Conservation (phyloP, 768 basidiomycete species). For the Amanita rimosa region DNA sequence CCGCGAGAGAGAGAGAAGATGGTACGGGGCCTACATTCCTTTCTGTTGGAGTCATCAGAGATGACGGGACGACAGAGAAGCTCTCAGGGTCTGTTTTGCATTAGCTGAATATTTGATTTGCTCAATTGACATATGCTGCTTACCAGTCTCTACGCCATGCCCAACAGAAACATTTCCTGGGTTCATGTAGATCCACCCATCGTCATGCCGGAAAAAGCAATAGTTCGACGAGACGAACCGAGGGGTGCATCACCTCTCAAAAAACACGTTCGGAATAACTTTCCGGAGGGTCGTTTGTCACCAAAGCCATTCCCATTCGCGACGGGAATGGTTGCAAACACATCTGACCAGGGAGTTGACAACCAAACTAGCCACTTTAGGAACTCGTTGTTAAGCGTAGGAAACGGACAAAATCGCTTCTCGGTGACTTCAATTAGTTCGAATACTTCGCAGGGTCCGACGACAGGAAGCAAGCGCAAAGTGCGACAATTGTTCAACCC, state of each 20-base stretch:
- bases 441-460: constrained; percentile 9
- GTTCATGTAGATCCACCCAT: neutral
- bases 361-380: neutral
- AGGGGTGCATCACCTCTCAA: neutral
- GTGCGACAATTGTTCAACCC: constrained; percentile 59
- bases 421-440: constrained; percentile 28
- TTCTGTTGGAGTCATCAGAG: constrained; percentile 34
- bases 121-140: constrained; percentile 7
- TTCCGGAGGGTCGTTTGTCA: constrained; percentile 9
- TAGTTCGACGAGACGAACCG: neutral
- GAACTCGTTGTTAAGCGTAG: constrained; percentile 16
- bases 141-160: neutral
- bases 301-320: neutral
- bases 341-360: neutral
- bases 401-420: constrained; percentile 24
- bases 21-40: constrained; percentile 31
- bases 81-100: constrained; percentile 12
- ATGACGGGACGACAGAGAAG: constrained; percentile 16
- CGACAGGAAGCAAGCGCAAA: constrained; percentile 31
- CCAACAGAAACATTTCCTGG: constrained; percentile 1
- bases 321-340: neutral
- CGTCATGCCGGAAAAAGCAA: constrained; percentile 3
- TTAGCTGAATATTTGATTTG: constrained; percentile 2
- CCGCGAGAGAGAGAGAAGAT: constrained; percentile 23
- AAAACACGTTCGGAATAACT: constrained; percentile 7